Base-by-base conservation (phyloP, 352 stramenopile species). In the Pythium phragmiticola region DNA sequence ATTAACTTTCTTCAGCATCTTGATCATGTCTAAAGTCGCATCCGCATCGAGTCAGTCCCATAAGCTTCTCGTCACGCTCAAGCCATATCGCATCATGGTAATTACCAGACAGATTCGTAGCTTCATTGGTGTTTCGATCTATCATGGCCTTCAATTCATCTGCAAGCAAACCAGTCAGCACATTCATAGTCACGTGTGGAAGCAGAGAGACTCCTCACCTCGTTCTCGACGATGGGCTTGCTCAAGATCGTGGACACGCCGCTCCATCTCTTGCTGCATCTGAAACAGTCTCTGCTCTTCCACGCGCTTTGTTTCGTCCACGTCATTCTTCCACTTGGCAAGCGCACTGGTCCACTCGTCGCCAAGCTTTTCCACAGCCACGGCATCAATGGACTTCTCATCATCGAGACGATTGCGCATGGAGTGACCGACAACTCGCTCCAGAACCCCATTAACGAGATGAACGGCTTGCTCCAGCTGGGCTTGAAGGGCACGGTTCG, bases 271-370 rank as follows among this genome's bases (percentile, higher is more conserved):
- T 41, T 41, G 33, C 16, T 60, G 14, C 5, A 54, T 11, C 19
- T 63, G 8, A 21, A 7, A 6, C 4, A 59, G 30, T 33, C 36
- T 57, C 26, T 78, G 59, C 13, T 60, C 48, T 0, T 70, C 21
- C 17, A 72, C 39, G 3, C 57, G 58, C 23, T 80, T 73, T 16
- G 61, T 56, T 0, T 57, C 51, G 6, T 68, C 9, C 11, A 43
- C 63, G 7, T 62, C 55, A 17, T 74, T 45, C 61, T 66, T 67
- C 76, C 78, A 88, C 19, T 66, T 57, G 7, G 68, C 55, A 14
- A 88, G 33, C 8, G 34, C 63, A 3, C 64, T 51, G 19, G 74
- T 66, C 78, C 76, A 88, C 23, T 59, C 49, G 11, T 59, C n/a
- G 13, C 21, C 16, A 0, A 63, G 37, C 17, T 41, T 53, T 33